Evolutionary conservation across 78 protist genomes (phyloP), one percentile per base, ranked within the genome.

Genomic region (slime mould (Dictyostelium discoideum)): DNA sequence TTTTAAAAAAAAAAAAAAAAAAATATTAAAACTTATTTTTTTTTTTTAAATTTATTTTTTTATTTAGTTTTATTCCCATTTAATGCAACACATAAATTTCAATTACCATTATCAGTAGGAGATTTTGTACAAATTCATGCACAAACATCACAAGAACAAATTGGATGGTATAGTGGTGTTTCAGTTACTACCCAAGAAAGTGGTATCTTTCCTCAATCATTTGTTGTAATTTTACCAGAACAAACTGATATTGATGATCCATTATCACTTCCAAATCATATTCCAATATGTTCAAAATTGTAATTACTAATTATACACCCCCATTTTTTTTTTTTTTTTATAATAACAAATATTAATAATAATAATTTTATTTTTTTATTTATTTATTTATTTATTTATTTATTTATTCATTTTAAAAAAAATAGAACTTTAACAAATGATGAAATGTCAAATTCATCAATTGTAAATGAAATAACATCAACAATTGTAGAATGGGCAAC

Each of bases 401-500:
- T 10, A 14, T 73, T 32, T 32, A 8, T 29, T 29, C 7, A 6
- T 32, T 83, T 54, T 32, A 77, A 24, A 10, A 73, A 77, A 24
- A 10, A 73, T 40, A 87, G 93, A 63, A 78, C 37, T 63, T 54
- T 88, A 60, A 63, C 94, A 32, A 90, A 82, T 82, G 84, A 80
- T 72, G 32, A 40, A 82, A 42, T 90, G 78, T 81, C 78, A 22
- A 90, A 90, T 73, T 90, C 86, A 46, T 37, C 95, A 37, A 29
- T 90, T 39, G 46, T 90, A 13, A 90, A 90, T 90, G 95, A 90
- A 54, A 82, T 90, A 37, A 90, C 95, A 37, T 42, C 74, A 29
- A 90, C 95, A n/a, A 82, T 90, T 32, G 95, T 90, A 3, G 95
- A 90, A 54, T 90, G 95, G 95, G 95, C 95, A 73, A 90, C 88